A percentile compares a stretch with the other conserved stretches of the same genome.
Evolutionary conservation across 768 basidiomycete genomes (phyloP).

Genomic region (Tubosaeta sp.): DNA sequence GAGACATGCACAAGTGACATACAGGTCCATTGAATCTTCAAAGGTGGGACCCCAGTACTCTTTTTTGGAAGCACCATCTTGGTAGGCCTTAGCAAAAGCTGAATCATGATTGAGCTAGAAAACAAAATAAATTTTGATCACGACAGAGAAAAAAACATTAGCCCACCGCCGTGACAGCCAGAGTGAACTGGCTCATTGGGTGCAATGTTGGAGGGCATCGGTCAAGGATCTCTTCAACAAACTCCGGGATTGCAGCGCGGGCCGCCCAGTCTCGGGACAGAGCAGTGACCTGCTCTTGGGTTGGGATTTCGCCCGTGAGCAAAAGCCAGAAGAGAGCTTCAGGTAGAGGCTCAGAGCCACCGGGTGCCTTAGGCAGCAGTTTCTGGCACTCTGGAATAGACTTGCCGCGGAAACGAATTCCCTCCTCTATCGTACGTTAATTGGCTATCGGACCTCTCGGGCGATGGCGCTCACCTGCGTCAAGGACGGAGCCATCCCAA

Average conservation of each 20-base stretch:
- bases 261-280: constrained; percentile 95
- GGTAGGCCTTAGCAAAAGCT: constrained; percentile 93
- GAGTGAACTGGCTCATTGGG: constrained; percentile 97
- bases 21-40: constrained; percentile 89
- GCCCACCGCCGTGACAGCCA: constrained; percentile 89
- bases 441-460: neutral
- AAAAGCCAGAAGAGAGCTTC: constrained; percentile 96
- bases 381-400: constrained; percentile 88
- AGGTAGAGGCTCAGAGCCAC: constrained; percentile 87
- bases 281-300: constrained; percentile 78
- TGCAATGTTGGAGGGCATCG: constrained; percentile 90
- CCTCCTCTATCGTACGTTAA: constrained; percentile 60
- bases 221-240: constrained; percentile 96
- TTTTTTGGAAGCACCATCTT: constrained; percentile 86
- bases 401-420: constrained; percentile 97
- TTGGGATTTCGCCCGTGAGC: constrained; percentile 92
- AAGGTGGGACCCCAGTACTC: constrained; percentile 97
- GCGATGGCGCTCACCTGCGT: constrained; percentile 57
- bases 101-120: constrained; percentile 87
- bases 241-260: constrained; percentile 83
- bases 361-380: constrained; percentile 83
- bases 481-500: constrained; percentile 98
- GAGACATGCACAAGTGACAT: constrained; percentile 13
- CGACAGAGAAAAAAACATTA: neutral
- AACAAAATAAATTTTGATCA: constrained; percentile 3